phyloP scores from a whole-genome alignment of 768 basidiomycete genomes.

The Stropharia rugosoannulata region DNA sequence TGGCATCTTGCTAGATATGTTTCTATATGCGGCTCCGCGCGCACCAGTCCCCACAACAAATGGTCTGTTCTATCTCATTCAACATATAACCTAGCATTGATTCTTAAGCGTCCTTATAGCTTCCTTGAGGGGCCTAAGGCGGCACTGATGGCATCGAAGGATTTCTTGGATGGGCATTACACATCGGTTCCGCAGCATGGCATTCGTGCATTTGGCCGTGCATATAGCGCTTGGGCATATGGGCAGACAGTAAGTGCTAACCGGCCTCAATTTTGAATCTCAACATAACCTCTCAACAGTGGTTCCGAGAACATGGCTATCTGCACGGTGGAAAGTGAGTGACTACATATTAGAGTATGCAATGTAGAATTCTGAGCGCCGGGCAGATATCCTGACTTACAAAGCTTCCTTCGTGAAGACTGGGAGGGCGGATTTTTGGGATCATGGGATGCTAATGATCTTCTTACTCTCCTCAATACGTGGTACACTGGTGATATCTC shows the following conservation, averaged over 20 bases:
- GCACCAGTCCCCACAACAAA: slow-evolving; percentile 55
- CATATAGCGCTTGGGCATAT: slow-evolving; percentile 59
- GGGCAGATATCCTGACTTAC: slow-evolving; percentile 43
- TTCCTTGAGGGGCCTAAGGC: slow-evolving; percentile 61
- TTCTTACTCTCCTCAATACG: slow-evolving; percentile 46
- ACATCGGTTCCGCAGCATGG: slow-evolving; percentile 44
- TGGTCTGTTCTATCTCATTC: slow-evolving; percentile 30
- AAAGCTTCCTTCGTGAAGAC: slow-evolving; percentile 48
- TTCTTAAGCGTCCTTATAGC: slow-evolving; percentile 24
- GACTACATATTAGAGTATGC: neutral
- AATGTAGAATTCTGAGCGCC: neutral
- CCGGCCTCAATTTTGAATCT: neutral
- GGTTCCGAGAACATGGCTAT: slow-evolving; percentile 51
- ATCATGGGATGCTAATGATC: slow-evolving; percentile 55
- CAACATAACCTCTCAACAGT: slow-evolving; percentile 30
- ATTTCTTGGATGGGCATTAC: slow-evolving; percentile 56
- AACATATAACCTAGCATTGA: neutral
- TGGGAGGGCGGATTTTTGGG: slow-evolving; percentile 47
- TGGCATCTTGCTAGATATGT: slow-evolving; percentile 36
- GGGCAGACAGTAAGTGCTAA: slow-evolving; percentile 42
- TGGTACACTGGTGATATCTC: slow-evolving; percentile 54
- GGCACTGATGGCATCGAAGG: slow-evolving; percentile 51
- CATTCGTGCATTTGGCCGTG: slow-evolving; percentile 54
- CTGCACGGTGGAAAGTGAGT: slow-evolving; percentile 39
- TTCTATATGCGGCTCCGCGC: slow-evolving; percentile 51